A percentile compares a stretch with the other conserved stretches of the same genome.
Conservation (phyloP, 163 green algal species). For the Scenedesmus sp. region DNA sequence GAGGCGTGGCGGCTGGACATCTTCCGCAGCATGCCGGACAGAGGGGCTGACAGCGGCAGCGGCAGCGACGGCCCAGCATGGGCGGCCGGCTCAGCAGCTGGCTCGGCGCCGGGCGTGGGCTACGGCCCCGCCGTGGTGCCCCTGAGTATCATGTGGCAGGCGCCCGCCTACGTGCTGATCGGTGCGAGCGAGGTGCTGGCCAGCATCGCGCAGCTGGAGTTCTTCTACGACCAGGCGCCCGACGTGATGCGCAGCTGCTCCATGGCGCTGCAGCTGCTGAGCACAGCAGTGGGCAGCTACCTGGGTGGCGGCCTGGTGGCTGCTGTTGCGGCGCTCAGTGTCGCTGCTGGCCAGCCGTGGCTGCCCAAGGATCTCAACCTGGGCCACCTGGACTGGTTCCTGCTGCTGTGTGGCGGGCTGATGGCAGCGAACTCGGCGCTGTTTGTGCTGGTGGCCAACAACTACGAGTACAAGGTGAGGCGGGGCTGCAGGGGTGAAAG, state of each 20-base stretch:
- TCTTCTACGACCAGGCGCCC: conserved; percentile 90
- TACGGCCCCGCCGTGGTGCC: conserved; percentile 36
- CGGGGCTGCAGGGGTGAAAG: no score
- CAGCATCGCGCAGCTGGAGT: conserved; percentile 93
- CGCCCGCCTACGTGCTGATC: conserved; percentile 89
- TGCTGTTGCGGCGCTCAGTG: conserved; percentile 62
- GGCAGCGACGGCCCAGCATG: background rate
- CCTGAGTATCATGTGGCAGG: conserved; percentile 82
- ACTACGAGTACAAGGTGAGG: conserved; percentile 87
- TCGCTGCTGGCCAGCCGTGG: conserved; percentile 61
- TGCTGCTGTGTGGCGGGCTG: conserved; percentile 80
- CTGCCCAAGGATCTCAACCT: conserved; percentile 72
- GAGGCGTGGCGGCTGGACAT: conserved; percentile 77
- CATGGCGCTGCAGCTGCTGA: conserved; percentile 92
- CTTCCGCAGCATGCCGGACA: conserved; percentile 43
- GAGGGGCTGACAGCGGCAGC: background rate
- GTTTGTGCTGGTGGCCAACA: conserved; percentile 79
- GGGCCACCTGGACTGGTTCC: conserved; percentile 88
- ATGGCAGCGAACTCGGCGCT: conserved; percentile 81
- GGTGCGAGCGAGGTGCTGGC: conserved; percentile 90
- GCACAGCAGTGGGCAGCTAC: conserved; percentile 87
- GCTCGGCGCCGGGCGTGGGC: background rate
- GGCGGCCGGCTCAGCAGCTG: background rate
- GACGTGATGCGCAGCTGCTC: conserved; percentile 94
- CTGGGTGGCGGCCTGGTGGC: conserved; percentile 79